A percentile compares a stretch with the other conserved stretches of the same genome.
phyloP scores from a whole-genome alignment of 805 yeast species.

The Millerozyma miso region DNA sequence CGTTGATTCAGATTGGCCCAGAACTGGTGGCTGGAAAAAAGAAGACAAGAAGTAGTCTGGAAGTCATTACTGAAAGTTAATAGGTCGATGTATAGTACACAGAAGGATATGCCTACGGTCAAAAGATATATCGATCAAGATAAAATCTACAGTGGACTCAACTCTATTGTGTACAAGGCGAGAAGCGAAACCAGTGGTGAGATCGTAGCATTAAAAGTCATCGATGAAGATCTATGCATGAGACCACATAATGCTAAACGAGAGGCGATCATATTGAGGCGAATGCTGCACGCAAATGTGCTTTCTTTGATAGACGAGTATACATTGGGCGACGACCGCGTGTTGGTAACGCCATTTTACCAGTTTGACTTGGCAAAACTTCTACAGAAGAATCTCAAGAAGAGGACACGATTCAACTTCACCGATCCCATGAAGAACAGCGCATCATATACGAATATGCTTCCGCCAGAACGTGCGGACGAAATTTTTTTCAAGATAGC shows the following conservation, averaged over 20 bases:
- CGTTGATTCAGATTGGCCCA: too few species aligned
- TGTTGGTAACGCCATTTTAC: slow-evolving; percentile 31
- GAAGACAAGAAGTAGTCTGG: too few species aligned
- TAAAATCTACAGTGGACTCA: slow-evolving; percentile 30
- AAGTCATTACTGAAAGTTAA: too few species aligned
- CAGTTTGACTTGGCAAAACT: slow-evolving; percentile 21
- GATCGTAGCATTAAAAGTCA: slow-evolving; percentile 32
- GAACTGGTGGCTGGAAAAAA: too few species aligned
- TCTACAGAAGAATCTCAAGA: slow-evolving; percentile 15
- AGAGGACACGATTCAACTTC: slow-evolving; percentile 21
- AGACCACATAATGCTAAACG: slow-evolving; percentile 34
- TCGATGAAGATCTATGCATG: slow-evolving; percentile 31
- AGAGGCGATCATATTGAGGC: slow-evolving; percentile 26
- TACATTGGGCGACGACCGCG: slow-evolving; percentile 25
- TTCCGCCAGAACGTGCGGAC: slow-evolving; percentile 11
- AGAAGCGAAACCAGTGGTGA: slow-evolving; percentile 7
- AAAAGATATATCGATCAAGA: slow-evolving; percentile 15
- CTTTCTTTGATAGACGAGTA: slow-evolving; percentile 18
- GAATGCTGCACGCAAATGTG: slow-evolving; percentile 13
- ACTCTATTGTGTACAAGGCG: slow-evolving; percentile 29
- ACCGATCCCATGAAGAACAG: slow-evolving; percentile 15
- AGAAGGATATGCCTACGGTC: background rate
- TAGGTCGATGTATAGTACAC: too few species aligned
- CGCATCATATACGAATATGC: slow-evolving; percentile 8
- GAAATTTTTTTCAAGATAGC: slow-evolving; percentile 16